Conservation (phyloP, 2,329 filamentous ascomycete genomes). For the Aspergillus sp. region DNA sequence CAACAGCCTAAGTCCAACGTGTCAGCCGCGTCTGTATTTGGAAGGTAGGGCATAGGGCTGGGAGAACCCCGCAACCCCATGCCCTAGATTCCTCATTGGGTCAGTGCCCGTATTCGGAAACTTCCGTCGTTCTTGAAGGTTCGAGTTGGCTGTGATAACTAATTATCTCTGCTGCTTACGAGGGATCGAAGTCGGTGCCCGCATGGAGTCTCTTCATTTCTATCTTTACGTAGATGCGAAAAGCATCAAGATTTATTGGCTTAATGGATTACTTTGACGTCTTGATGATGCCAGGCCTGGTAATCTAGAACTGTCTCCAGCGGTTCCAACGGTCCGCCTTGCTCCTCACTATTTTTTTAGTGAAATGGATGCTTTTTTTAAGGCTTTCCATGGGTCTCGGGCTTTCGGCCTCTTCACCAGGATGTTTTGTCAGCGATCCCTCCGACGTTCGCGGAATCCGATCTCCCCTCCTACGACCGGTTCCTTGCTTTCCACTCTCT, state of each 20-base stretch:
- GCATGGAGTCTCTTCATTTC: background rate
- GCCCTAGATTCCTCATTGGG: slow-evolving; percentile 13
- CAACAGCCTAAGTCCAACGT: slow-evolving; percentile 8
- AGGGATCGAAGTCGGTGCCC: background rate
- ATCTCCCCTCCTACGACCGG: background rate
- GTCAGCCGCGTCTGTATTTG: slow-evolving; percentile 18
- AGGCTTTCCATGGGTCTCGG: too few relatives aligned
- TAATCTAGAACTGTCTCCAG: background rate
- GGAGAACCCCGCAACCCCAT: background rate
- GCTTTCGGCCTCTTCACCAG: too few relatives aligned
- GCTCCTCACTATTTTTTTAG: background rate
- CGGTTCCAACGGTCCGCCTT: background rate
- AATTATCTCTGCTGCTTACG: too few relatives aligned
- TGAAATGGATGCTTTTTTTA: too few relatives aligned
- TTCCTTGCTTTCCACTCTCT: background rate
- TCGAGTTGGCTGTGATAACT: too few relatives aligned
- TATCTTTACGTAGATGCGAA: background rate
- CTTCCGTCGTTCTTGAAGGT: too few relatives aligned
- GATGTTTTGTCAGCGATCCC: slow-evolving; percentile 26
- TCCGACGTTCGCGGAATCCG: slow-evolving; percentile 11
- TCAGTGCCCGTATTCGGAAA: too few relatives aligned
- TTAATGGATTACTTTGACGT: background rate
- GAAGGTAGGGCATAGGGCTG: slow-evolving; percentile 26
- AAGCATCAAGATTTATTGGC: too few relatives aligned
- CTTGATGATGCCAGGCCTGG: background rate